A percentile compares a stretch with the other conserved stretches of the same genome.
Conservation (phyloP, 108 stramenopile species). For the Schizochytrium sp. region DNA sequence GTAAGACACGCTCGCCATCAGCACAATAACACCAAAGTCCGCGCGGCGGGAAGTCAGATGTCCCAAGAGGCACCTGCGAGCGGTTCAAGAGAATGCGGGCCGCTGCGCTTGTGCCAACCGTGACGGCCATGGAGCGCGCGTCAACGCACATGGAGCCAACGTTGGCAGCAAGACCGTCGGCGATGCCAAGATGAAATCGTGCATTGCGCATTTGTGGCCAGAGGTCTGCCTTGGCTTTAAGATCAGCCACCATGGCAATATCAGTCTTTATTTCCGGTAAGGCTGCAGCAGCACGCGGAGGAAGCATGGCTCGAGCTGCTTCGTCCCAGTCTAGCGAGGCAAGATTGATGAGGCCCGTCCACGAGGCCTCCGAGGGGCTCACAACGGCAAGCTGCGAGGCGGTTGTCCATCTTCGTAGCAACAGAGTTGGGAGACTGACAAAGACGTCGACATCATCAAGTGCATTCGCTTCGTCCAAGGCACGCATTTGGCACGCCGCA, state of each 20-base stretch:
- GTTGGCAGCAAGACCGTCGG: not conserved
- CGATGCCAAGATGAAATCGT: not conserved
- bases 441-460: not conserved
- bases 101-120: not conserved
- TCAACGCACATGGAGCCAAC: not conserved
- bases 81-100: not conserved
- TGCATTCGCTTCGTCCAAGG: not conserved
- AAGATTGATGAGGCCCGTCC: not conserved
- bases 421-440: not conserved
- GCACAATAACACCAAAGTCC: conserved; percentile 2
- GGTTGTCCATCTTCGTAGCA: not conserved
- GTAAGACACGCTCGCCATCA: not conserved
- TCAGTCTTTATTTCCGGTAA: not conserved
- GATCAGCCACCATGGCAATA: not conserved
- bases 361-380: not conserved
- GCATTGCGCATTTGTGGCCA: not conserved
- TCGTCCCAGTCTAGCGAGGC: not conserved
- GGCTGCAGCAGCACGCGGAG: not conserved
- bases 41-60: not conserved
- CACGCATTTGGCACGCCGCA: not conserved
- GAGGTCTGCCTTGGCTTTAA: not conserved
- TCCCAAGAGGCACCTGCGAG: not conserved
- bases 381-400: not conserved
- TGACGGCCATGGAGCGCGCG: not conserved
- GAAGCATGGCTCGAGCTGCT: not conserved